Evolutionary conservation across 306 rosid genomes (phyloP), one percentile per base, ranked within the genome.

Genomic region (Parietaria judaica): DNA sequence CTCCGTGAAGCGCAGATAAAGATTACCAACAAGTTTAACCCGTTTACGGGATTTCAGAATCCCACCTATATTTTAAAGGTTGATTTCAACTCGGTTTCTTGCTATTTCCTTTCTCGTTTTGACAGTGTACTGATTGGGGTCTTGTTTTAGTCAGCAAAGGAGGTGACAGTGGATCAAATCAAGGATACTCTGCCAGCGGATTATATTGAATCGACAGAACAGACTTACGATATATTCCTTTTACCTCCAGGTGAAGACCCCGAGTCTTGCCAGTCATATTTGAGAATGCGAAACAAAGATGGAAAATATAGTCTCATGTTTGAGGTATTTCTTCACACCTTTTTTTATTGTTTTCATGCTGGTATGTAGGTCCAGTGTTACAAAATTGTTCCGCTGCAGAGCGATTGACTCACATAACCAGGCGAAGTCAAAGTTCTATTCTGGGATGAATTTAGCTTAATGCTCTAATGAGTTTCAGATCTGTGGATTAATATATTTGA

Each of bases 181-280:
- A 94, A 86, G 81, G 76, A 86, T 64, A 80, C 69, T 55, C 72
- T 86, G 60, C n/a, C 89, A 60, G 89, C 86, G 76, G 88, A 86
- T 69, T 81, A 76, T 75, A 78, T 54, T 52, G 99, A 94, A 78
- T 66, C 84, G 62, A 81, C 64, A 14, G 99, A 94, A 70, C 81
- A 88, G 79, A 94, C 95, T 14, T 88, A 86, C 79, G 99, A 94
- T 78, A 94, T 94, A 81, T 92, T 83, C 82, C 95, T 94, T 65
- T 74, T 94, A 64, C 99, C 99, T 44, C 97, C 99, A 0, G 99
- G 99, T 72, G 99, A 94, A 86, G 99, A 94, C 81, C 95, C 90
- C 12, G 99, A 94, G 78, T 79, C 94, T 48, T 94, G 99, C 77
- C 99, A 94, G 78, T 94, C 99, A 45, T 94, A 94, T 83, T 75